Evolutionary conservation across 495 filamentous ascomycete species (phyloP).

Genomic region (Aspergillus egyptiacus): DNA sequence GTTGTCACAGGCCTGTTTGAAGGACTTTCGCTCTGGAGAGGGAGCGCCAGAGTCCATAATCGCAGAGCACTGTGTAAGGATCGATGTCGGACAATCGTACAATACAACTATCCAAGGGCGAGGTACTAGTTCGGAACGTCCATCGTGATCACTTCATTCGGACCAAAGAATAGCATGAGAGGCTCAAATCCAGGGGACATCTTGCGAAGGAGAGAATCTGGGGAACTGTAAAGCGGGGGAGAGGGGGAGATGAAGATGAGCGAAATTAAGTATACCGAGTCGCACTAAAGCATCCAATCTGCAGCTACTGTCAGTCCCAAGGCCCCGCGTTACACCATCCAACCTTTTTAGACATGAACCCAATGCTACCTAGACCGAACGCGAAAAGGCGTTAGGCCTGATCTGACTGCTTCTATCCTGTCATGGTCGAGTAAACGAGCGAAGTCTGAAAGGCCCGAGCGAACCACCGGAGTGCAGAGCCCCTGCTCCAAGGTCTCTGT

Average conservation of each 20-base stretch:
- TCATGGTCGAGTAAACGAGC: background rate
- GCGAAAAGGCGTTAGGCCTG: too few species aligned
- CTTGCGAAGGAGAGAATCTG: too few species aligned
- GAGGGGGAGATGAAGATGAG: constrained; percentile 10
- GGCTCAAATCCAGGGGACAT: too few species aligned
- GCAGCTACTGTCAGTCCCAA: constrained; percentile 2
- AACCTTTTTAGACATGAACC: background rate
- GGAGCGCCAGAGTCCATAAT: constrained; percentile 20
- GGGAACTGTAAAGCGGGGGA: constrained; percentile 13
- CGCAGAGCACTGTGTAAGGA: background rate
- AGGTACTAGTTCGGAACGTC: too few species aligned
- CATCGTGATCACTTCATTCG: background rate
- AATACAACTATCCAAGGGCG: too few species aligned
- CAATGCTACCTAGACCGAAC: background rate
- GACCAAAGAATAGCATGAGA: background rate
- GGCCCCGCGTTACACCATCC: constrained; percentile 7
- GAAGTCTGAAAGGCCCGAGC: background rate
- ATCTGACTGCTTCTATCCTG: background rate
- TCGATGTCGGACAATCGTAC: too few species aligned
- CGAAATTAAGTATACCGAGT: background rate
- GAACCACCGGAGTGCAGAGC: background rate
- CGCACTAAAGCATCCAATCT: background rate
- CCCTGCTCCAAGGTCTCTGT: background rate
- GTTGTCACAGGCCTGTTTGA: constrained; percentile 43
- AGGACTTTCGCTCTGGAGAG: constrained; percentile 21